Evolutionary conservation across 768 basidiomycete species (phyloP).

Genomic region (Boletus rubescentipes): DNA sequence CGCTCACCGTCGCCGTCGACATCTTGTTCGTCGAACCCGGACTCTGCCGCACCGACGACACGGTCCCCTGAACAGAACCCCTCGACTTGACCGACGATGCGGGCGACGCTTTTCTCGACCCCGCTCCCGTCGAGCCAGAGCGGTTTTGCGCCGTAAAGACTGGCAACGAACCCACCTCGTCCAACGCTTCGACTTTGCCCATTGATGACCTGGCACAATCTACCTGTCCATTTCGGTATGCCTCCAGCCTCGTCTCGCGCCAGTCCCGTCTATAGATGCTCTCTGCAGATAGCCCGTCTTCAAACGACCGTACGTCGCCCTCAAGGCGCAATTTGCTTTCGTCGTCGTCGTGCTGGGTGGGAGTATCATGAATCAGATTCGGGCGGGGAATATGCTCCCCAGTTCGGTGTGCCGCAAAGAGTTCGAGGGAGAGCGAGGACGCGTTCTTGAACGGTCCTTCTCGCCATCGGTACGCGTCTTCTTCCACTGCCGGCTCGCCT

Average conservation of each 20-base stretch:
- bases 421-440: constrained; percentile 69
- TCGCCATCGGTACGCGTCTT: constrained; percentile 41
- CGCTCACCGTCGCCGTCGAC: constrained; percentile 45
- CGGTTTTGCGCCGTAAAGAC: constrained; percentile 21
- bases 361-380: neutral
- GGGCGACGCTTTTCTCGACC: constrained; percentile 43
- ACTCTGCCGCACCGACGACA: constrained; percentile 43
- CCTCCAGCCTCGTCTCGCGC: constrained; percentile 61
- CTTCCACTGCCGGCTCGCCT: constrained; percentile 45
- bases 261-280: constrained; percentile 72
- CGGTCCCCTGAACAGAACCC: constrained; percentile 29
- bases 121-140: constrained; percentile 11
- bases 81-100: constrained; percentile 51
- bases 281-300: constrained; percentile 63
- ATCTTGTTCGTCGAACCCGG: constrained; percentile 43
- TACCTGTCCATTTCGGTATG: constrained; percentile 13
- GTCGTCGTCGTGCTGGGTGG: constrained; percentile 19
- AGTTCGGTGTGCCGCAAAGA: constrained; percentile 64
- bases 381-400: constrained; percentile 48
- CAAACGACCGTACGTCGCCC: constrained; percentile 55
- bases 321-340: constrained; percentile 30
- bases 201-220: constrained; percentile 5
- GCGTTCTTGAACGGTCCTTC: constrained; percentile 60
- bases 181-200: constrained; percentile 26
- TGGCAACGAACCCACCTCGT: constrained; percentile 31